phyloP scores from a whole-genome alignment of 2,329 filamentous ascomycete species.

The Claviceps sp. region DNA sequence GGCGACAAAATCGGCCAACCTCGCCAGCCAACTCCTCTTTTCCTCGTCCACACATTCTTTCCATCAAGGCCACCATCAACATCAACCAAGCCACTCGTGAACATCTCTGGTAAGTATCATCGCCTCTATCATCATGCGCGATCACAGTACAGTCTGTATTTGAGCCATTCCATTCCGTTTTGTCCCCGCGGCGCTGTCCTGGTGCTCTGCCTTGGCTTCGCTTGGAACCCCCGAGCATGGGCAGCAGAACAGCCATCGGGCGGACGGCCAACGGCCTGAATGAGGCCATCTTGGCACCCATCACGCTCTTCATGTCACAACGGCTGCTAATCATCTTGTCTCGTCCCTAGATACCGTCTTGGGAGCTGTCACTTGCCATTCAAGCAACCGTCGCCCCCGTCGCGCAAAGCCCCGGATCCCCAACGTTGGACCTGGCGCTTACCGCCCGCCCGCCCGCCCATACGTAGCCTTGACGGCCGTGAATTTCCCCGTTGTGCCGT shows the following conservation, averaged over 20 bases:
- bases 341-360: background rate
- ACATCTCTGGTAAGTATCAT: constrained; percentile 25
- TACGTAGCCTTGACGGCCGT: constrained; percentile 17
- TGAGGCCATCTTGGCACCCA: constrained; percentile 1
- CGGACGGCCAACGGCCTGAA: background rate
- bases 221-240: background rate
- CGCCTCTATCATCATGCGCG: constrained; percentile 21
- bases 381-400: constrained; percentile 15
- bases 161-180: constrained; percentile 12
- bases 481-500: constrained; percentile 8
- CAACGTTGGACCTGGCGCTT: constrained; percentile 19
- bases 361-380: background rate
- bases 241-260: constrained; percentile 1
- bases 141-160: constrained; percentile 18
- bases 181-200: constrained; percentile 9
- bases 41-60: constrained; percentile 28
- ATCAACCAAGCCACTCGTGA: constrained; percentile 18
- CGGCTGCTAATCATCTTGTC: constrained; percentile 1
- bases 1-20: constrained; percentile 28
- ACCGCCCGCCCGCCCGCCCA: constrained; percentile 10
- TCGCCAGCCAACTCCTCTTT: constrained; percentile 28
- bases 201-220: background rate
- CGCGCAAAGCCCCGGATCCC: constrained; percentile 16
- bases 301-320: background rate
- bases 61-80: constrained; percentile 21